Evolutionary conservation across 2,329 filamentous ascomycete genomes (phyloP), one percentile per base, ranked within the genome.

Genomic region (Monosporascus sp.): DNA sequence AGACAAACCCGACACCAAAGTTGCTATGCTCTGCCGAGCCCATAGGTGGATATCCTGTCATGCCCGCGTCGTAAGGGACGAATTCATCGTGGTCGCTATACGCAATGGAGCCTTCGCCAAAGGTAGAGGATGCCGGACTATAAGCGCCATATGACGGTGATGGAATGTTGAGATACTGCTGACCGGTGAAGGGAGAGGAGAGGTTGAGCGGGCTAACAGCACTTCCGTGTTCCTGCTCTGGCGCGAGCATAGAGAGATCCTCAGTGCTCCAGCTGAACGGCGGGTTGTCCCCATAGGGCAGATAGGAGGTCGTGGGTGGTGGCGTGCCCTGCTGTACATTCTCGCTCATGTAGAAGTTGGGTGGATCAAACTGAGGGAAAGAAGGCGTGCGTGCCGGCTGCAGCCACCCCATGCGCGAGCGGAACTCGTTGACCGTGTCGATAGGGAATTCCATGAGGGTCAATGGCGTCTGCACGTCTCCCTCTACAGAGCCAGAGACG

Each of bases 361-460:
- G 78, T 47, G 75, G 74, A 58, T 79, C 70, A 66, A 84, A 85
- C 64, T 80, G 79, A 25, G 82, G 81, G 68, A 84, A 85, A 9
- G 82, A 82, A 6, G 74, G 77, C 44, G 82, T 83, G 57, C 80
- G 74, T 57, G 76, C 73, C 11, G 83, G 82, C 55, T 83, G 78
- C 45, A 76, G 68, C 84, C 84, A 89, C 47, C 86, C 84, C 75
- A 89, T 84, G 59, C 85, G 81, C 37, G 74, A 76, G 60, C 85
- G 83, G 70, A 91, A 90, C 62, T 85, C 82, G 53, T 76, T 74
- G 51, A 89, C 83, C 47, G 84, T 83, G 60, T 88, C 80, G 51
- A 88, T 83, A 18, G 88, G 86, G 56, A 85, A 85, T 60, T 88
- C 83, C 83, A 90, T 88, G 44, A 91, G 75, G 5, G 76, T 74